These are phyloP conservation scores for Lophiostoma macrostomum DNA, from an alignment of 495 filamentous ascomycete genomes.

Conservation along the genomic window DNA sequence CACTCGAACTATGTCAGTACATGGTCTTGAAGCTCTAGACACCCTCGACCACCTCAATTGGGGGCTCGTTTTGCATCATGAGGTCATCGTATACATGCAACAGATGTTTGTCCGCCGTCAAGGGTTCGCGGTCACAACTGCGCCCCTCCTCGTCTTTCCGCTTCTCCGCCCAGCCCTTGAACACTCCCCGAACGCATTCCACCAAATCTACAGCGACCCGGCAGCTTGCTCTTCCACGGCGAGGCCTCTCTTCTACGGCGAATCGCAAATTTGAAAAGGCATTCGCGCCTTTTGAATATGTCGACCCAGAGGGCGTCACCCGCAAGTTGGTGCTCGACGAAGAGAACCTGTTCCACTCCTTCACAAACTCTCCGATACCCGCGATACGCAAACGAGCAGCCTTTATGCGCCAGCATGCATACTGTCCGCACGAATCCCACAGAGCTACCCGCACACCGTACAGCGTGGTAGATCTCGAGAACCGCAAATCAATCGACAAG, in stretches of 20 bases:
- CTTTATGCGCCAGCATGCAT: conserved; percentile 84
- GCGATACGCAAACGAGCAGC: conserved; percentile 80
- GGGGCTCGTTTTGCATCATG: conserved; percentile 1
- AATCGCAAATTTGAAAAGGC: conserved; percentile 1
- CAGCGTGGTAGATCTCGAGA: conserved; percentile 61
- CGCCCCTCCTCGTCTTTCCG: background rate
- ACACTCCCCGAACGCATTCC: background rate
- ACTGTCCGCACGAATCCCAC: conserved; percentile 87
- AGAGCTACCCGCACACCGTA: conserved; percentile 59
- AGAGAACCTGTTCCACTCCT: conserved; percentile 89
- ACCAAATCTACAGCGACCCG: conserved; percentile 3
- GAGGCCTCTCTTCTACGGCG: conserved; percentile 25
- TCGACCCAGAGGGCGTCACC: conserved; percentile 17
- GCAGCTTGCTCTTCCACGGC: conserved; percentile 12
- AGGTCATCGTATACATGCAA: conserved; percentile 1
- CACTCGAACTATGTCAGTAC: too few relatives aligned
- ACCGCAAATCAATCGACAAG: conserved; percentile 49
- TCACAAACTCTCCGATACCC: conserved; percentile 79
- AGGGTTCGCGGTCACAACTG: conserved; percentile 2
- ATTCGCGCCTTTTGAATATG: conserved; percentile 23
- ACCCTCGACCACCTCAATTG: background rate
- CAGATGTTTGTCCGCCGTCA: background rate
- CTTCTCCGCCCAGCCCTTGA: background rate
- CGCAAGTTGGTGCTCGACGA: conserved; percentile 54
- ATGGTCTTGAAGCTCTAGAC: too few relatives aligned